Conservation (phyloP, 352 stramenopile genomes). For the Thraustochytrium striatum region DNA sequence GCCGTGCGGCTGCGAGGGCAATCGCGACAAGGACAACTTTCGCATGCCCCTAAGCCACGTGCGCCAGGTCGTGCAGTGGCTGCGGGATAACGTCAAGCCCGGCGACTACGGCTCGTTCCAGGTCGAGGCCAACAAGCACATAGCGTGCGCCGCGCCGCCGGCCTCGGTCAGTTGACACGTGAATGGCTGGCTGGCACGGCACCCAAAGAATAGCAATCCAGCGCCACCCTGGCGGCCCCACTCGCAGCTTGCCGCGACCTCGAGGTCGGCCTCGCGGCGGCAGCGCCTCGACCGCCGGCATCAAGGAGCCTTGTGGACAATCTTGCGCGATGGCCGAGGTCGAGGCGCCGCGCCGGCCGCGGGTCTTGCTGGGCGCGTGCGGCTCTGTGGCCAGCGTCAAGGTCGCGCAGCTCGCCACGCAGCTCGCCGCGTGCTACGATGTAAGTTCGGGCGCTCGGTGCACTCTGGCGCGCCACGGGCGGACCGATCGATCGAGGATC, state of each 20-base stretch:
- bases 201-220: not conserved
- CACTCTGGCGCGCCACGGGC: not conserved
- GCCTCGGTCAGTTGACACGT: too few relatives aligned
- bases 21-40: not conserved
- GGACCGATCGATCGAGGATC: not conserved
- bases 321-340: not conserved
- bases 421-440: constrained; percentile 62
- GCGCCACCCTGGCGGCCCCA: not conserved
- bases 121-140: too few relatives aligned
- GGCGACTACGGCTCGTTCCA: too few relatives aligned
- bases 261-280: not conserved
- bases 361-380: constrained; percentile 69
- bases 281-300: too few relatives aligned
- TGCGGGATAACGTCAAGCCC: too few relatives aligned
- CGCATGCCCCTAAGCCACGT: not conserved
- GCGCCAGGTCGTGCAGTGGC: not conserved
- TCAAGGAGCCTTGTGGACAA: not conserved
- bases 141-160: too few relatives aligned
- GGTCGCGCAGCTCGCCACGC: constrained; percentile 69
- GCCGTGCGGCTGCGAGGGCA: not conserved
- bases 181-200: too few relatives aligned
- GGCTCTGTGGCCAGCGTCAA: constrained; percentile 79
- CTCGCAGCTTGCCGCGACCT: too few relatives aligned
- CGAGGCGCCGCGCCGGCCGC: constrained; percentile 51
- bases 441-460: constrained; percentile 50